Percentiles rank a stretch among this genome's conserved stretches.
Evolutionary conservation across 2,329 filamentous ascomycete genomes (phyloP).

Genomic region (Geosmithia morbida): DNA sequence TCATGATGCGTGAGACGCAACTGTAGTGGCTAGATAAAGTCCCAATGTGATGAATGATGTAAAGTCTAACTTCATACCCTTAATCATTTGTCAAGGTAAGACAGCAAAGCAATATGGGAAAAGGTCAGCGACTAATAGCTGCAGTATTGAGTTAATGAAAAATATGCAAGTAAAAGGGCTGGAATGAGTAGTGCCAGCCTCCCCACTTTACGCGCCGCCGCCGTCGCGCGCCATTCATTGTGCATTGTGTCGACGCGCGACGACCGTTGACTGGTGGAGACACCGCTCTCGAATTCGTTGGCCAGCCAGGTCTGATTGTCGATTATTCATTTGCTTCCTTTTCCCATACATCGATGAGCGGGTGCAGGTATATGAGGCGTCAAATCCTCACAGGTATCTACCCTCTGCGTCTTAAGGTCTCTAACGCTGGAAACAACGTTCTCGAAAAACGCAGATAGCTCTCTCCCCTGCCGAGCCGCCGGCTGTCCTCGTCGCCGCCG

Average conservation of each 20-base stretch:
- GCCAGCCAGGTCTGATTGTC: neutral
- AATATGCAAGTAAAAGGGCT: neutral
- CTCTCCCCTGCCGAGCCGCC: neutral
- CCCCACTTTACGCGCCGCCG: slow-evolving; percentile 13
- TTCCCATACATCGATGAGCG: neutral
- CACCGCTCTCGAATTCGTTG: neutral
- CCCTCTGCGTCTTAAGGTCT: neutral
- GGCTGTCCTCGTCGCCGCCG: neutral
- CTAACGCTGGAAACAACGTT: neutral
- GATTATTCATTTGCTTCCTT: neutral
- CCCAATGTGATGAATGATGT: neutral
- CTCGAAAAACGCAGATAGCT: neutral
- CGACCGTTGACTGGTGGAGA: neutral
- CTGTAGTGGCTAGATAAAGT: neutral
- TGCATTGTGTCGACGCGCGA: neutral
- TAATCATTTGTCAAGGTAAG: neutral
- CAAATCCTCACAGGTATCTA: neutral
- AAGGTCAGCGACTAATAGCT: neutral
- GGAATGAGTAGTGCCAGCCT: neutral
- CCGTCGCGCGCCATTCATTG: neutral
- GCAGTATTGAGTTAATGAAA: neutral
- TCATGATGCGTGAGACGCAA: slow-evolving; percentile 7
- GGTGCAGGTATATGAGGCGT: neutral
- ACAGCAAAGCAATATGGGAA: neutral
- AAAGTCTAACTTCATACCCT: neutral